These are phyloP conservation scores for Herpotrichia juniperi DNA, from an alignment of 2,329 filamentous ascomycete species.

Conservation along the genomic window DNA sequence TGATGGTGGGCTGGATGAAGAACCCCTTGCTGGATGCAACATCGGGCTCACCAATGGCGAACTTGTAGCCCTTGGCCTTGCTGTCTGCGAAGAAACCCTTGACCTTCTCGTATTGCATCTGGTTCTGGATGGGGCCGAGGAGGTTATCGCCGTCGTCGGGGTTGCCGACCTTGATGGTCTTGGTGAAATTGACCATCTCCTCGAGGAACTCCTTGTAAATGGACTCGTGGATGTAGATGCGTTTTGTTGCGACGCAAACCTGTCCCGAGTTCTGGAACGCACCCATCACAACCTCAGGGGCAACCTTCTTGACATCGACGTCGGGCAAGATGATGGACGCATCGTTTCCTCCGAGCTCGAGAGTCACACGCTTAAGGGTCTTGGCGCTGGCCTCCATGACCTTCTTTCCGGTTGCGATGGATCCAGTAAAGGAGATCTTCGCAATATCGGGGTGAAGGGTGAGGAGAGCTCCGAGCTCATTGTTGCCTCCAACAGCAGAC, in stretches of 20 bases:
- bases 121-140: conserved; percentile 66
- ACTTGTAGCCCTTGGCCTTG: conserved; percentile 57
- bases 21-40: conserved; percentile 52
- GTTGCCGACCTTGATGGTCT: conserved; percentile 45
- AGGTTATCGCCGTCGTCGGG: conserved; percentile 48
- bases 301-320: conserved; percentile 52
- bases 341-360: conserved; percentile 69
- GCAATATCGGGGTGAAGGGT: conserved; percentile 64
- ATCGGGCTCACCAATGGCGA: conserved; percentile 54
- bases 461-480: conserved; percentile 64
- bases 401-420: conserved; percentile 63
- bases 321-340: conserved; percentile 63
- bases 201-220: conserved; percentile 39
- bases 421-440: conserved; percentile 70
- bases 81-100: conserved; percentile 62
- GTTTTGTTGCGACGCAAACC: conserved; percentile 36
- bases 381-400: conserved; percentile 61
- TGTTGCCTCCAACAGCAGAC: conserved; percentile 64
- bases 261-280: conserved; percentile 66
- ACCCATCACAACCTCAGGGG: conserved; percentile 37
- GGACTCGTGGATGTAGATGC: conserved; percentile 42
- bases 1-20: conserved; percentile 65
- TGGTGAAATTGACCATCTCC: conserved; percentile 53
- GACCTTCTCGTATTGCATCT: conserved; percentile 67
- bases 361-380: conserved; percentile 64